Conservation (phyloP, 331 rosid genomes). For the Cydonia oblonga region DNA sequence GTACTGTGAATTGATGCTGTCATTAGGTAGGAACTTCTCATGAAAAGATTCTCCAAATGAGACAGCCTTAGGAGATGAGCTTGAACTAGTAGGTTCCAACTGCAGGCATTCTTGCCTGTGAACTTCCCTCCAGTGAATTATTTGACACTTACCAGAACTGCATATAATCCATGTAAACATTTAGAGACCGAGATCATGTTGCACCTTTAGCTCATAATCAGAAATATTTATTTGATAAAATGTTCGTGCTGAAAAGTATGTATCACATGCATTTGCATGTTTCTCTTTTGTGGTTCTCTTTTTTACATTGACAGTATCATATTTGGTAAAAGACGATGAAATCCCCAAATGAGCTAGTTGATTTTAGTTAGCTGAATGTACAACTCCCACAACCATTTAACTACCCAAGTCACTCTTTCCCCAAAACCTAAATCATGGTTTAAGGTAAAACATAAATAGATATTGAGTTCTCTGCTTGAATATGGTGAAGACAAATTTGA, state of each 20-base stretch:
- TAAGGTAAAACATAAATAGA: neutral
- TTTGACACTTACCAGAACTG: slow-evolving; percentile 91
- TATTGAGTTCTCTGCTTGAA: neutral
- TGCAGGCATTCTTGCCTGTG: slow-evolving; percentile 68
- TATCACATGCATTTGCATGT: neutral
- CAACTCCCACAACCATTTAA: neutral
- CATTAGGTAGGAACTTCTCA: slow-evolving; percentile 29
- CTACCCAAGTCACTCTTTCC: neutral
- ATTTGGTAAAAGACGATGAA: neutral
- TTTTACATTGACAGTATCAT: neutral
- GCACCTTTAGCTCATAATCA: neutral
- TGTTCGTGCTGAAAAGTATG: neutral
- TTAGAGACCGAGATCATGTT: neutral
- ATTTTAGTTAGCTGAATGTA: neutral
- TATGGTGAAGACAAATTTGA: neutral
- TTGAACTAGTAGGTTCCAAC: slow-evolving; percentile 38
- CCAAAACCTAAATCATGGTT: neutral
- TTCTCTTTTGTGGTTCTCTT: neutral
- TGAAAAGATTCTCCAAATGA: slow-evolving; percentile 32
- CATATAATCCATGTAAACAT: slow-evolving; percentile 26
- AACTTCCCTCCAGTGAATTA: slow-evolving; percentile 71
- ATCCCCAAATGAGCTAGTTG: neutral
- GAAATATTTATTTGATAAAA: neutral
- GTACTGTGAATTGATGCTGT: slow-evolving; percentile 31
- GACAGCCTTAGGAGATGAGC: slow-evolving; percentile 34